Percentiles rank a stretch among this genome's conserved stretches.
Conservation (phyloP, 1,284 basidiomycete species). For the Heterobasidion irregulare region DNA sequence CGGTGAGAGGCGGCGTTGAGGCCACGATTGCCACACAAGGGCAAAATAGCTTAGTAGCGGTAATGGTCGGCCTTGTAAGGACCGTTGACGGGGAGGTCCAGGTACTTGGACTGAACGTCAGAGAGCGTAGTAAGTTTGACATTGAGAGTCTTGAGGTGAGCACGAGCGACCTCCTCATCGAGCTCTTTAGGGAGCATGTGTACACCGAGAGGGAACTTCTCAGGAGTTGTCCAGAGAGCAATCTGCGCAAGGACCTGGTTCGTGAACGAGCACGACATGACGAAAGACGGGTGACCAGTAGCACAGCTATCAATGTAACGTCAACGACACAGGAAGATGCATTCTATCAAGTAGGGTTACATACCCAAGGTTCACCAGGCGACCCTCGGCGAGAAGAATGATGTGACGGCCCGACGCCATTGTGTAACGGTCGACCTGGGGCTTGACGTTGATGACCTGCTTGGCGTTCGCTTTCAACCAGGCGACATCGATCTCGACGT, state of each 20-base stretch:
- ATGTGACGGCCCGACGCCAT: slow-evolving; percentile 89
- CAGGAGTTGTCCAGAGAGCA: slow-evolving; percentile 91
- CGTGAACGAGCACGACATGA: slow-evolving; percentile 99
- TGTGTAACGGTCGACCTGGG: slow-evolving; percentile 98
- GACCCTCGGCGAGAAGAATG: slow-evolving; percentile 96
- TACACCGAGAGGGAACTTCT: slow-evolving; percentile 88
- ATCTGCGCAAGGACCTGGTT: slow-evolving; percentile 99
- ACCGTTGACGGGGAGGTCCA: slow-evolving; percentile 84
- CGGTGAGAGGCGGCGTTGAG: slow-evolving; percentile 65
- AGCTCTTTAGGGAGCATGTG: slow-evolving; percentile 97
- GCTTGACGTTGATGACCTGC: slow-evolving; percentile 89
- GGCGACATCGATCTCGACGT: slow-evolving; percentile 97
- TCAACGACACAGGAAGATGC: slow-evolving; percentile 1
- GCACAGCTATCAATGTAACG: slow-evolving; percentile 43
- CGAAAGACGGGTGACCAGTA: slow-evolving; percentile 92
- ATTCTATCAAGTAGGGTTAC: slow-evolving; percentile 18
- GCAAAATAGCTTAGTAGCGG: slow-evolving; percentile 39
- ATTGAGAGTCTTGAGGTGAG: slow-evolving; percentile 86
- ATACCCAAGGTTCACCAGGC: slow-evolving; percentile 97
- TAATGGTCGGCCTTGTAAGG: slow-evolving; percentile 92
- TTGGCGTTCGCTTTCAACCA: slow-evolving; percentile 96
- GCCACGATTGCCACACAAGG: slow-evolving; percentile 38
- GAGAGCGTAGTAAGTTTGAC: slow-evolving; percentile 89
- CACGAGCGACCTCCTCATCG: slow-evolving; percentile 97
- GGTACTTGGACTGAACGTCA: slow-evolving; percentile 79